These are phyloP conservation scores for Fragosphaeria purpurea DNA, from an alignment of 2,329 filamentous ascomycete genomes.

Conservation along the genomic window DNA sequence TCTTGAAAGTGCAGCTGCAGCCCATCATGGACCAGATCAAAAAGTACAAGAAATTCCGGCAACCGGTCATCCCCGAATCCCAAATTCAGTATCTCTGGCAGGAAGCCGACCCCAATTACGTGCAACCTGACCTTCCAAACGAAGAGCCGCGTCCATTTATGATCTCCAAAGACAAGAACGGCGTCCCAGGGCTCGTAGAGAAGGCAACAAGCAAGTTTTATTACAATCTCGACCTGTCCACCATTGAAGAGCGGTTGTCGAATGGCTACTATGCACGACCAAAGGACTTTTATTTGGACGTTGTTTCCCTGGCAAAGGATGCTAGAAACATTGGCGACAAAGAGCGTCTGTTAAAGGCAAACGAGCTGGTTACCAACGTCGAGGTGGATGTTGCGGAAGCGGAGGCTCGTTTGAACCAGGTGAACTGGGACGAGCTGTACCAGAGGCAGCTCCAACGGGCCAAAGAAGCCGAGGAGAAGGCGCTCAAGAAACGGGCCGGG, in stretches of 20 bases:
- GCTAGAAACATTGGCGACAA: conserved; percentile 73
- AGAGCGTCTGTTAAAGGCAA: conserved; percentile 74
- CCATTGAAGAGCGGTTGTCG: conserved; percentile 90
- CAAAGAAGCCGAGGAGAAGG: conserved; percentile 48
- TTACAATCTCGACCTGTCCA: conserved; percentile 88
- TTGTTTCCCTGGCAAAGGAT: conserved; percentile 76
- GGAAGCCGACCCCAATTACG: conserved; percentile 65
- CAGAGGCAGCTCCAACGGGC: conserved; percentile 58
- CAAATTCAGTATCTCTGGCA: conserved; percentile 75
- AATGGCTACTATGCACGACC: conserved; percentile 94
- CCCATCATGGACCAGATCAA: conserved; percentile 98
- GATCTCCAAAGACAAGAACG: conserved; percentile 68
- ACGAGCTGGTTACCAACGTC: conserved; percentile 85
- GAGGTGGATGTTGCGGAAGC: conserved; percentile 84
- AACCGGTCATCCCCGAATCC: conserved; percentile 62
- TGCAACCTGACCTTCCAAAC: conserved; percentile 45
- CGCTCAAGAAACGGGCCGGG: conserved; percentile 51
- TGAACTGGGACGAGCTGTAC: conserved; percentile 78
- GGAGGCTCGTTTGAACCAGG: conserved; percentile 42
- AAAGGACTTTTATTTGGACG: conserved; percentile 80
- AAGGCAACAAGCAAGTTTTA: conserved; percentile 72
- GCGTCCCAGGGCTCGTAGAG: conserved; percentile 65
- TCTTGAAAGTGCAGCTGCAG: conserved; percentile 80
- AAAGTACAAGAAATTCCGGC: conserved; percentile 81
- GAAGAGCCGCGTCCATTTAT: conserved; percentile 65